Evolutionary conservation across 2,329 filamentous ascomycete species (phyloP), one percentile per base, ranked within the genome.

Genomic region (Calonectria montana): DNA sequence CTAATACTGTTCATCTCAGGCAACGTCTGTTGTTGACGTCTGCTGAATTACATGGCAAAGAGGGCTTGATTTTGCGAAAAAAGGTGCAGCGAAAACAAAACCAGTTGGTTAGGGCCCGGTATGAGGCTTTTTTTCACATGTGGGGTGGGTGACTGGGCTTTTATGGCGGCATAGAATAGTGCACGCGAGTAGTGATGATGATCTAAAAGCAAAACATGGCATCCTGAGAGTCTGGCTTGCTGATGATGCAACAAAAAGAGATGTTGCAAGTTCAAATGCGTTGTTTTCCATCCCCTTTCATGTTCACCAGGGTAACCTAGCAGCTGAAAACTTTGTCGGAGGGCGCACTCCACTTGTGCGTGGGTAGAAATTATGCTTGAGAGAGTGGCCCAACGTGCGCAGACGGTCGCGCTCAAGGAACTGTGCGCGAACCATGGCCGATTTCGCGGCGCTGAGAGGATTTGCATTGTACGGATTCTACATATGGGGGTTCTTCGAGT

Each of bases 301-400:
- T 2, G 13, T 29, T 41, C 29, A 13, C 53, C 21, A 16, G 53
- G 53, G 53, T 25, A 12, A 27, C 53, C 53, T 35, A 59, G 53
- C 31, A 4, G 3, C 13, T 35, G 10, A 39, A 59, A 53, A 39
- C 6, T 59, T 59, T 39, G 53, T 59, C 10, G 35, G 7, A 15
- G 12, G 6, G 7, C 31, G 31, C 53, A 57, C 53, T 59, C 53
- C 53, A 59, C 53, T 59, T 3, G 29, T 39, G 37, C 53, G 53
- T 39, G 53, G 53, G 53, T 59, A 37, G n/a, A 59, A 59, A 59
- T 59, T 59, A 59, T 59, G 53, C 53, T 59, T 59, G 53, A 59
- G 53, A 21, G 18, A 18, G n/a, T 21, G 31, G 53, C 15, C 31
- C 53, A 13, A 13, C 29, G 2, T 23, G 29, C 53, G 25, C 21